Base-by-base conservation (phyloP, 306 rosid genomes). In the Cicer yamashitae region DNA sequence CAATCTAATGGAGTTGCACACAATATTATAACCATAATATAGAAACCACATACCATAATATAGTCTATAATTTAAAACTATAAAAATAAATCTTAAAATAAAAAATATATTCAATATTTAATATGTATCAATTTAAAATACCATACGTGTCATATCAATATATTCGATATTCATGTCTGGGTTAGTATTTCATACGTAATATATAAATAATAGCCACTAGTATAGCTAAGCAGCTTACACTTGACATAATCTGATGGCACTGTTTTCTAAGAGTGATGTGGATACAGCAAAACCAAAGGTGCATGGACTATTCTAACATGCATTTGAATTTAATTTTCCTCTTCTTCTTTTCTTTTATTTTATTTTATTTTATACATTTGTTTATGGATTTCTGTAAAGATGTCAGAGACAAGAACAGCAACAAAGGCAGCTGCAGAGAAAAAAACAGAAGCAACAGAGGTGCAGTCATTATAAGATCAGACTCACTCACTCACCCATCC, bases 401-500 rank as follows among this genome's bases (percentile, higher is more conserved):
- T 84, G 89, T 84, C 91, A 90, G 92, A 82, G 82, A 87, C 96
- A 86, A 84, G 41, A 60, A 13, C 89, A 87, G 89, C 84, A 87
- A 79, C 87, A 75, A 75, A 85, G 84, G 85, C 84, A 79, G 81
- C 79, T 70, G 91, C 91, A 82, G 86, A 71, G 85, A 61, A 88
- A 86, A 87, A 68, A 80, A 82, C 88, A 87, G 87, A 70, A 80
- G 81, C 86, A 79, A 63, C 96, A 92, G 91, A 83, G 87, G 79
- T 88, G 89, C 96, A 90, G 96, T 84, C 89, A 90, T 90, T 86
- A 92, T 90, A 90, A 88, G 85, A 81, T 75, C 96, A 87, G 88
- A 75, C 80, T 81, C 90, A 73, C 83, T 83, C 79, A 57, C 83
- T 82, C 86, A 63, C 59, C 72, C 83, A 81, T 78, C 80, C 80